Percentiles rank a stretch among this genome's conserved stretches.
Conservation (phyloP, 2,329 filamentous ascomycete species). For the Cordyceps fumosorosea region DNA sequence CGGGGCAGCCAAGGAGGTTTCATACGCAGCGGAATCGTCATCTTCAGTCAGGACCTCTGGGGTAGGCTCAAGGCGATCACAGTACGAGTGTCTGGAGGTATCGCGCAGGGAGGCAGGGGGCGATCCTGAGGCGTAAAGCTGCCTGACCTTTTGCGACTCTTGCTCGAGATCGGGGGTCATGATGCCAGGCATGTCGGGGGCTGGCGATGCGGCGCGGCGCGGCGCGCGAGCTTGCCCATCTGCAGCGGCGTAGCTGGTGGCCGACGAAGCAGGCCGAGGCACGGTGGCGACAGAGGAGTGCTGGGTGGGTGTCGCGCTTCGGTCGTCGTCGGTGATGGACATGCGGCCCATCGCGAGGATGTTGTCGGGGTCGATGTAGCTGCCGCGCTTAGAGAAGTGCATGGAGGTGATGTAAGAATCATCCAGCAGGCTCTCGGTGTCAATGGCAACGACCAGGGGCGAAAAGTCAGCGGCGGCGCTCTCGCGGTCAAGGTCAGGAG, state of each 20-base stretch:
- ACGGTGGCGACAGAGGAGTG: not conserved
- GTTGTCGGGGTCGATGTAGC: constrained; percentile 50
- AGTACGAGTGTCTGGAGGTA: constrained; percentile 33
- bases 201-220: constrained; percentile 18
- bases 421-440: constrained; percentile 49
- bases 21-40: constrained; percentile 50
- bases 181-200: constrained; percentile 42
- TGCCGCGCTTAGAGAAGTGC: constrained; percentile 57
- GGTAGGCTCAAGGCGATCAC: constrained; percentile 42
- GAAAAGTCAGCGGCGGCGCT: constrained; percentile 1
- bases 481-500: constrained; percentile 18
- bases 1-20: constrained; percentile 39
- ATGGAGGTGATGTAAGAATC: constrained; percentile 51
- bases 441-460: constrained; percentile 49
- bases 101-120: not conserved
- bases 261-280: not conserved
- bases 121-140: constrained; percentile 54
- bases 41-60: constrained; percentile 46
- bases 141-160: constrained; percentile 62
- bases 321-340: constrained; percentile 17
- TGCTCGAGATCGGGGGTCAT: constrained; percentile 51
- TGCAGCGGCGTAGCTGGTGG: constrained; percentile 23
- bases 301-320: constrained; percentile 17
- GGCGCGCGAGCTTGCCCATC: constrained; percentile 26
- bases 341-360: constrained; percentile 17